A percentile compares a stretch with the other conserved stretches of the same genome.
phyloP scores from a whole-genome alignment of 129 eudicot species.

The Rutidosis leptorrhynchoides region DNA sequence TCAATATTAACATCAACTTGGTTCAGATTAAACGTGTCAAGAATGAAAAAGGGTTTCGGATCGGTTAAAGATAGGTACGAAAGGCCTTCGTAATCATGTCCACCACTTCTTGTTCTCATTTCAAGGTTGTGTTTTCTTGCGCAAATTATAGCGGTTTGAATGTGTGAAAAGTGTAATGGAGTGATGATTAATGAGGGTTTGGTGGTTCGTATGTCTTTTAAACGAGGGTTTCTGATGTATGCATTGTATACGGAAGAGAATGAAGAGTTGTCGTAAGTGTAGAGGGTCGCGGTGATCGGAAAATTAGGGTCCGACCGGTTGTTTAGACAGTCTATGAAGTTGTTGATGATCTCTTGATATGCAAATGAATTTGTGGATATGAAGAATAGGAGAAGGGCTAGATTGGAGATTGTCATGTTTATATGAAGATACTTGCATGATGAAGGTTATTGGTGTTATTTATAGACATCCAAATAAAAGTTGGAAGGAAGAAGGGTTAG shows the following conservation, averaged over 20 bases:
- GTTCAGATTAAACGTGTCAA: conserved; percentile 28
- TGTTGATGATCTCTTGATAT: neutral
- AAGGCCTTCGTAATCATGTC: conserved; percentile 32
- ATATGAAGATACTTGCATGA: neutral
- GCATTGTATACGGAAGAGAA: conserved; percentile 2
- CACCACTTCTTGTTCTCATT: conserved; percentile 27
- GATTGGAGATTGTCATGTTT: conserved; percentile 8
- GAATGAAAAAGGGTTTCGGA: conserved; percentile 6
- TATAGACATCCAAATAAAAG: neutral
- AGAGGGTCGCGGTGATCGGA: conserved; percentile 9
- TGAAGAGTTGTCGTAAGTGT: conserved; percentile 15
- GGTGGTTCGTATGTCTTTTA: neutral
- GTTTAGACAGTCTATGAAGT: conserved; percentile 11
- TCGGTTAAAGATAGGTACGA: neutral
- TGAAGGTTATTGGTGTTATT: neutral
- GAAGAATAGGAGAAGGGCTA: neutral
- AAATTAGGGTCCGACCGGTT: neutral
- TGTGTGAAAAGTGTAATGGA: conserved; percentile 15
- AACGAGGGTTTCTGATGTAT: conserved; percentile 22
- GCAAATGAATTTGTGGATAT: conserved; percentile 9
- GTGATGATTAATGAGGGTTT: conserved; percentile 14
- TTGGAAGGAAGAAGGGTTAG: too few relatives aligned
- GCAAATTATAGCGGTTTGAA: conserved; percentile 11
- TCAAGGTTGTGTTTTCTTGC: neutral
- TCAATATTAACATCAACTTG: neutral